Evolutionary conservation across 2,329 filamentous ascomycete species (phyloP), one percentile per base, ranked within the genome.

Genomic region (Knoxdaviesia capensis): DNA sequence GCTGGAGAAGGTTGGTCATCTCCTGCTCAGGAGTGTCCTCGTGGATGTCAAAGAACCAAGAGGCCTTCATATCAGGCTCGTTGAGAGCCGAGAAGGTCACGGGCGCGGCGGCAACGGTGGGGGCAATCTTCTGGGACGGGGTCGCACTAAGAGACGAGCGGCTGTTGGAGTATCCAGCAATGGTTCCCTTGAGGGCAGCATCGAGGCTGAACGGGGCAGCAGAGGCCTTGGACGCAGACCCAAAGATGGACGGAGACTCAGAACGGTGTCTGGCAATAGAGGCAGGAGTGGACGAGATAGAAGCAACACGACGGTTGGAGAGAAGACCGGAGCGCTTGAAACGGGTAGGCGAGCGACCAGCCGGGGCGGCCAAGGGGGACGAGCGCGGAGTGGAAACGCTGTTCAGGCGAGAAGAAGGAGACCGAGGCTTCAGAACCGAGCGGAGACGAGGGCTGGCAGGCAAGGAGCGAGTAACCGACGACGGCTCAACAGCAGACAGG

Each of bases 1-100:
- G 88, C 59, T 94, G 83, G 62, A 96, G 83, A 35, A 94, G 65
- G 53, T 93, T 94, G 51, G 86, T 84, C 59, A 90, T 82, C 55
- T 93, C 80, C 54, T 94, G 82, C 55, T 94, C 83, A 6, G 80
- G 74, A 0, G 83, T 85, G 58, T 98, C 88, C 55, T 94, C 84
- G 55, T 94, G 79, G 53, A 98, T 96, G 45, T 88, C 81, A 55
- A 98, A 96, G 64, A 80, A 80, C 87, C 86, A 94, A 44, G 69
- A 69, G 33, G 74, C 68, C 54, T 80, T 72, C 51, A 68, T 57
- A 42, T 69, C 64, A 28, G 64, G 54, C 45, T 64, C 63, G 36
- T 59, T 48, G 34, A 70, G 53, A 10, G 45, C 40, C 31, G 46
- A 48, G 35, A 48, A 47, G 32, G 46, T 50, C 39, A 48, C 44